Evolutionary conservation across 164 flowering plant genomes (phyloP), one percentile per base, ranked within the genome.

Genomic region (Taxillus chinensis): DNA sequence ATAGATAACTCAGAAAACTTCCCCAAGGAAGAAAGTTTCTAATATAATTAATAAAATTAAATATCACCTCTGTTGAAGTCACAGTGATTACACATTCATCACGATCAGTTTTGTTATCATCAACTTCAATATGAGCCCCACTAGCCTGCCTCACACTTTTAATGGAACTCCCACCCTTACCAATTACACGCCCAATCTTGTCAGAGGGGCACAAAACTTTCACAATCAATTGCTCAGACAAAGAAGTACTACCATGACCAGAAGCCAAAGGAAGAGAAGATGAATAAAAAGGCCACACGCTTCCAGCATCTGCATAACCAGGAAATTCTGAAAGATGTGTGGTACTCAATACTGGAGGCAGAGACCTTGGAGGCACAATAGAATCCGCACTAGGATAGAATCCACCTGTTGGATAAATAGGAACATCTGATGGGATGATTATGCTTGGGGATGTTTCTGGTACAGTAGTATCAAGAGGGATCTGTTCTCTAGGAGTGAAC

Each of bases 171-270:
- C 97, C 99, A 62, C 96, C 93, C 77, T 73, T 89, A 43, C 99
- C 97, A 78, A 91, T 89, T 61, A 91, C 97, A 71, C 96, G 99
- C 27, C 99, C 97, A 78, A 95, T 87, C 63, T 82, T 84, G 66
- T 81, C 82, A 64, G 71, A 71, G 7, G 97, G 93, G 65, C 99
- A 95, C 71, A 95, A 64, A 4, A 95, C 76, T 74, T 83, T 79
- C 7, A 91, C 37, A 16, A 68, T 61, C 61, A 95, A 76, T 68
- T 91, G 97, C 78, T 82, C 91, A 9, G 89, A 80, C 48, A 62
- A 78, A 52, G 89, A 68, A 10, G 82, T 53, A 51, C 73, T 82
- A 66, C 86, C 83, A 74, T 78, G 79, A 62, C 84, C 79, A 70
- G 97, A 75, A 66, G 82, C 82, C 57, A 86, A 74, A 63, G 96